Percentiles rank a stretch among this genome's conserved stretches.
phyloP scores from a whole-genome alignment of 1,284 basidiomycete species.

The Pseudozyma pruni region DNA sequence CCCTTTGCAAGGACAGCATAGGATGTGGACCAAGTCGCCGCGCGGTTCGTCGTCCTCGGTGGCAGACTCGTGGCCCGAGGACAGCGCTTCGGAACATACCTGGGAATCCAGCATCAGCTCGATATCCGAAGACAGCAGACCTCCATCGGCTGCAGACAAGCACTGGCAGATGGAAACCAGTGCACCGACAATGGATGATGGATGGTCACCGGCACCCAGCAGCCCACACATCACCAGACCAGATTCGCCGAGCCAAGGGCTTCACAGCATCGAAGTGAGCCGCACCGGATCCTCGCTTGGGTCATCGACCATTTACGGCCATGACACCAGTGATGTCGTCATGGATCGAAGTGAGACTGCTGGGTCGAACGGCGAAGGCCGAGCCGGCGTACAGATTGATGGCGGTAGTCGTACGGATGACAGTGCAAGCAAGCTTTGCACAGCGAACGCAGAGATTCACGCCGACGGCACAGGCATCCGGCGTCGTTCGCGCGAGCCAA shows the following conservation, averaged over 20 bases:
- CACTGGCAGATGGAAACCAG: conserved; percentile 1
- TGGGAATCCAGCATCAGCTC: conserved; percentile 41
- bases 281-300: conserved; percentile 33
- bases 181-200: not conserved
- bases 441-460: not conserved
- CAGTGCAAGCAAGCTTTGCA: not conserved
- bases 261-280: conserved; percentile 13
- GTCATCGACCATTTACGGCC: conserved; percentile 27
- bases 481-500: conserved; percentile 33
- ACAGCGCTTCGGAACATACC: conserved; percentile 25
- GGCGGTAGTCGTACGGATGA: not conserved
- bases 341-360: not conserved
- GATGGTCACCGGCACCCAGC: conserved; percentile 20
- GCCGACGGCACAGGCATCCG: not conserved
- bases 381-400: no score
- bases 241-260: not conserved
- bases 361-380: no score
- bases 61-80: conserved; percentile 35
- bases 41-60: conserved; percentile 24
- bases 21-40: conserved; percentile 14
- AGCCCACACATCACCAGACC: not conserved
- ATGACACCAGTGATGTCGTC: conserved; percentile 18
- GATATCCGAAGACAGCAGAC: conserved; percentile 26
- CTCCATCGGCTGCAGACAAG: conserved; percentile 25
- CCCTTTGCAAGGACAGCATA: conserved; percentile 4